Base-by-base conservation (phyloP, 495 filamentous ascomycete species). In the Chaetomium cochliodes region DNA sequence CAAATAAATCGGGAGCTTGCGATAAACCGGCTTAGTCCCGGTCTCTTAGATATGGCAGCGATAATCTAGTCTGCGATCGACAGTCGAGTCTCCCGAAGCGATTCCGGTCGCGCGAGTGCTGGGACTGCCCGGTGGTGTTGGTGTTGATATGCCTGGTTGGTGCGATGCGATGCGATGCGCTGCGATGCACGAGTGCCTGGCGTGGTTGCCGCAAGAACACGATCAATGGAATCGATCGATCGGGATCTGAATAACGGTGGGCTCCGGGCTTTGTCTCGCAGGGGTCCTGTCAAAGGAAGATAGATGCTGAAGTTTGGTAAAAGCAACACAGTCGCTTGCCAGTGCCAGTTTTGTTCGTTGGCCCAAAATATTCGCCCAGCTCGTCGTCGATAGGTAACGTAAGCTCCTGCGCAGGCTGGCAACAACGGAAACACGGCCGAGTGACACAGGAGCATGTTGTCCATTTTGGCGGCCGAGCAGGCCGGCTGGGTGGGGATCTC, bases 251-350 rank as follows among this genome's bases (percentile, higher is more conserved):
- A 57, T 57, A 39, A 25, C 20, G 54, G 54, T 22, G 15, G 26
- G 49, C 47, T 33, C 28, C 3, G 60, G 25, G 61, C 61, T 63
- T 63, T 63, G 61, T 57, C 30, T 46, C 51, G 50, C 25, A 63
- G 39, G 50, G 59, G 41, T 44, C 15, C 49, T 11, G 28, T 16
- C 23, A 37, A 54, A 54, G 12, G 28, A 25, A 28, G 16, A 23
- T 8, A 22, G 13, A 12, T 44, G 11, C 0, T 11, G 20, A 11
- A 5, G 22, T 26, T n/a, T n/a, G 22, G 41, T 39, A 1, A 28
- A 28, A 50, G 22, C 58, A 60, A 30, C 47, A 33, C 59, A 62
- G 59, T 53, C 55, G 39, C 37, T 30, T 46, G 23, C n/a, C 22
- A 28, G 30, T 46, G 23, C n/a, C 22, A 28, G 30, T 37, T 7